Evolutionary conservation across 176 grass and related monocot genomes (phyloP).

Genomic region (Olyra latifolia): DNA sequence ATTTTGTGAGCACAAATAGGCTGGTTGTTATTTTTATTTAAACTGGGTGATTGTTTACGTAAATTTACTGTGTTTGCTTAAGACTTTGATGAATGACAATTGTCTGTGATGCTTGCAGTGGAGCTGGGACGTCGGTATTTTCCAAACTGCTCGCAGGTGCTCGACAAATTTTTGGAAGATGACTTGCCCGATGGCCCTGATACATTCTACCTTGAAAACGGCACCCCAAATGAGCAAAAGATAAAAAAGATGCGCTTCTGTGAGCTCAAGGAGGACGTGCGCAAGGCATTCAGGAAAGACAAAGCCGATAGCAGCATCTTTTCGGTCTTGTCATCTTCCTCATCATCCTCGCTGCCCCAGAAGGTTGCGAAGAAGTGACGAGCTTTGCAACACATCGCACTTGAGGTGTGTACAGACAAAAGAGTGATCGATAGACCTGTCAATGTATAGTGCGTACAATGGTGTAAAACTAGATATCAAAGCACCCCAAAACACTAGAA

Average conservation of each 20-base stretch:
- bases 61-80: neutral
- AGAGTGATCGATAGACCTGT: slow-evolving; percentile 8
- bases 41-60: neutral
- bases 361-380: slow-evolving; percentile 33
- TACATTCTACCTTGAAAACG: slow-evolving; percentile 51
- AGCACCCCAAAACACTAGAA: neutral
- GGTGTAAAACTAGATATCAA: slow-evolving; percentile 32
- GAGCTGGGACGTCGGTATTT: slow-evolving; percentile 81
- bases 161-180: slow-evolving; percentile 85
- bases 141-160: slow-evolving; percentile 78
- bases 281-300: slow-evolving; percentile 85
- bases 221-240: slow-evolving; percentile 65
- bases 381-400: neutral
- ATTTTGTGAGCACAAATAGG: slow-evolving; percentile 2
- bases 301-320: slow-evolving; percentile 44
- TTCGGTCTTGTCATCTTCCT: slow-evolving; percentile 55
- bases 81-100: neutral
- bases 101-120: slow-evolving; percentile 49
- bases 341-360: slow-evolving; percentile 38
- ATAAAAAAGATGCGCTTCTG: slow-evolving; percentile 75
- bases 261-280: slow-evolving; percentile 75
- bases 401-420: neutral
- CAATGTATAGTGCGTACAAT: slow-evolving; percentile 33
- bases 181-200: slow-evolving; percentile 46
- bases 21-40: neutral